A percentile compares a stretch with the other conserved stretches of the same genome.
phyloP scores from a whole-genome alignment of 345 rosid species.

The Brassica carinata region DNA sequence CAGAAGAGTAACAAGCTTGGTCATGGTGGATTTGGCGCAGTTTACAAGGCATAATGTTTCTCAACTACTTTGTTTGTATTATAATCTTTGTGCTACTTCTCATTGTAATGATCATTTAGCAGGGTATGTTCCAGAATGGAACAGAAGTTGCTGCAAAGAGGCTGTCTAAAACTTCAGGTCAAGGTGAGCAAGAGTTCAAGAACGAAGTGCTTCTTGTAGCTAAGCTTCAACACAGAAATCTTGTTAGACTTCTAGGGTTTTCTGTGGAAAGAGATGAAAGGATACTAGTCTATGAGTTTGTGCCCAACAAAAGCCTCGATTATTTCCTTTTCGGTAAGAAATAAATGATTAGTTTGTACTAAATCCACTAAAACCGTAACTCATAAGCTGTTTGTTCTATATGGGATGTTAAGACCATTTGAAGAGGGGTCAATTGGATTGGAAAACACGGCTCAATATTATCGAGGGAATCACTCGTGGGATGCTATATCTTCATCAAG shows the following conservation, averaged over 20 bases:
- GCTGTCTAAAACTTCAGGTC: constrained; percentile 44
- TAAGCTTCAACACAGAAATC: constrained; percentile 54
- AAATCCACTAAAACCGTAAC: not conserved
- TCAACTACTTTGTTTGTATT: not conserved
- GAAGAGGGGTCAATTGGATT: not conserved
- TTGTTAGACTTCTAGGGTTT: constrained; percentile 52
- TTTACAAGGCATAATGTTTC: constrained; percentile 40
- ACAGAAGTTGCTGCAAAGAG: constrained; percentile 54
- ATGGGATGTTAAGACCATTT: constrained; percentile 28
- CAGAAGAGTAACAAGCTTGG: not conserved
- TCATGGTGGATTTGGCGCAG: constrained; percentile 17
- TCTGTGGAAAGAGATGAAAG: constrained; percentile 44
- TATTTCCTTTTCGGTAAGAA: constrained; percentile 11
- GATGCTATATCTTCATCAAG: constrained; percentile 27
- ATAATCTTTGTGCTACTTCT: not conserved
- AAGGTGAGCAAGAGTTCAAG: constrained; percentile 54
- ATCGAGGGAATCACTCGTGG: constrained; percentile 23
- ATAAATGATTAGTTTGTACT: not conserved
- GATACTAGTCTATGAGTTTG: constrained; percentile 29
- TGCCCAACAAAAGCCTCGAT: constrained; percentile 37
- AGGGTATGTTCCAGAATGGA: constrained; percentile 35
- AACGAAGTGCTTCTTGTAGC: constrained; percentile 52
- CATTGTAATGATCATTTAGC: not conserved
- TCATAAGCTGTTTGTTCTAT: not conserved
- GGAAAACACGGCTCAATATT: not conserved